A percentile compares a stretch with the other conserved stretches of the same genome.
Conservation (phyloP, 75 land plant species). For the Pinus tabuliformis region DNA sequence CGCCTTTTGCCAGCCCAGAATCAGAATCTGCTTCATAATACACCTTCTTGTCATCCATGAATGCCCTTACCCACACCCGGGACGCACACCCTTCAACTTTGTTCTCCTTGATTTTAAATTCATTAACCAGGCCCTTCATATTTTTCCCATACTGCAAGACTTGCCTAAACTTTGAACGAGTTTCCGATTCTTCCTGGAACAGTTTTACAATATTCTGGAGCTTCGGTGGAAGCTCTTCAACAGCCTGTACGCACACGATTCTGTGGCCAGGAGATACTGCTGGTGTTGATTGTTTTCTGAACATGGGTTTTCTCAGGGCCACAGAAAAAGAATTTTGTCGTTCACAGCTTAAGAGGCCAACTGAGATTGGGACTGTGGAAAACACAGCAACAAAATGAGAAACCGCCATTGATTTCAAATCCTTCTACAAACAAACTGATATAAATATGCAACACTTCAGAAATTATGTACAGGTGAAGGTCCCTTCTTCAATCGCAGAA, state of each 20-base stretch:
- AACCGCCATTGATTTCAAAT: too few relatives aligned
- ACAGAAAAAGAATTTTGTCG: too few relatives aligned
- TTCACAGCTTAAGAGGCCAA: too few relatives aligned
- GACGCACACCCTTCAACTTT: conserved; percentile 91
- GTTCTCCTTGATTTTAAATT: conserved; percentile 55
- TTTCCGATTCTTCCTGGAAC: conserved; percentile 60
- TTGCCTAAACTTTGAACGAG: conserved; percentile 83
- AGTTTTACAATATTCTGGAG: conserved; percentile 69
- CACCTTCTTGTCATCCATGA: conserved; percentile 22
- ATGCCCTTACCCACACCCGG: conserved; percentile 91
- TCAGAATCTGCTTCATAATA: conserved; percentile 86
- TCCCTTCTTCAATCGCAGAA: too few relatives aligned
- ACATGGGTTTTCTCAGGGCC: not conserved
- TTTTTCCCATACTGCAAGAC: conserved; percentile 67
- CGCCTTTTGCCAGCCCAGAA: conserved; percentile 72
- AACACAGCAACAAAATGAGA: too few relatives aligned
- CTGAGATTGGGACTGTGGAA: too few relatives aligned
- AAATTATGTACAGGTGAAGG: too few relatives aligned
- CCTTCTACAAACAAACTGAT: too few relatives aligned
- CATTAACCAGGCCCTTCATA: conserved; percentile 42
- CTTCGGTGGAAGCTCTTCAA: conserved; percentile 53
- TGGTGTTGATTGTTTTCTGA: not conserved
- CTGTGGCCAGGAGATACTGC: not conserved
- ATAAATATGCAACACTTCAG: too few relatives aligned
- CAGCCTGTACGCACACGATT: conserved; percentile 7